Base-by-base conservation (phyloP, 805 yeast species). In the Tetrapisispora pingtungensis region DNA sequence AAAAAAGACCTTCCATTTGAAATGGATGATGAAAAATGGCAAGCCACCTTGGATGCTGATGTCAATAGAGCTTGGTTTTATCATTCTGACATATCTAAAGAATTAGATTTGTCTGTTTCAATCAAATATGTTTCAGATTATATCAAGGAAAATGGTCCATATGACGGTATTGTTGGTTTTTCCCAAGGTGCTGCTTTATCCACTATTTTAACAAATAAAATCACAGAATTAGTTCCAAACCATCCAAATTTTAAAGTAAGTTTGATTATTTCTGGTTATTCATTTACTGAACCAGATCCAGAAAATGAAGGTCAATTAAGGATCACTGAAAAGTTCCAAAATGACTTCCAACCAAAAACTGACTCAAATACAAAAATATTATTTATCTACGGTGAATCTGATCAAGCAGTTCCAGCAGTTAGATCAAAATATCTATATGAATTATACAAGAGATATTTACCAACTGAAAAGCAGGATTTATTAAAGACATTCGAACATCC, bases 151-250 rank as follows among this genome's bases (percentile, higher is more conserved):
- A 77, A 84, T 37, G 87, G 86, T 1, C 97, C 97, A 1, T 84
- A 86, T 52, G 83, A 81, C 19, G 98, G 97, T 6, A 66, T 90
- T 18, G 65, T 93, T 36, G 97, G 97, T 1, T 90, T 90, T 61
- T 82, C 94, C 10, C 97, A 93, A 62, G 98, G 98, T 49, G 95
- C 97, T 7, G 95, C 93, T 1, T 66, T 90, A 31, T 81, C 86
- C 1, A 84, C 90, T 1, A 70, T 85, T 22, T 59, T 88, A 27
- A 70, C 84, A 36, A 77, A 78, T 51, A 71, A 73, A 33, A 78
- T 82, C 49, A 69, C 74, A 19, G 71, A 72, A 20, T 54, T 81
- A 34, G 75, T 78, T 32, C 77, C 77, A 15, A 58, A 61, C 28
- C 64, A 67, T 41, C 66, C 54, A 14, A 59, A 60, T 46, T 70